phyloP scores from a whole-genome alignment of 345 rosid species.

The Populus davidiana region DNA sequence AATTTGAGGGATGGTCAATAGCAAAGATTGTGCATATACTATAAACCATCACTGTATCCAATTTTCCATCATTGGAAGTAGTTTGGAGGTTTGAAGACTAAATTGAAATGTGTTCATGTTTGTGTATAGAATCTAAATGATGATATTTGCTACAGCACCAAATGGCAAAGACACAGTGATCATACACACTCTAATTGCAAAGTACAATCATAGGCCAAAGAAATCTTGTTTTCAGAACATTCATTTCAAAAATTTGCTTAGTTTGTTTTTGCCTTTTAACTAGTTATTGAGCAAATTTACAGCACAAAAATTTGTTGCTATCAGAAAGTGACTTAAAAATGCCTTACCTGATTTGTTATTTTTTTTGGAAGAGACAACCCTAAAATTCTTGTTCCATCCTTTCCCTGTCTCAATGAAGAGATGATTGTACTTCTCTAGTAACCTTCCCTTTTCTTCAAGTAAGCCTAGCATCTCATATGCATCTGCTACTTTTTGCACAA shows the following conservation, averaged over 20 bases:
- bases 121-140: neutral
- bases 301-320: neutral
- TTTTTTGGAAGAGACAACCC: conserved; percentile 33
- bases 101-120: neutral
- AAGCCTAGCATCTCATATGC: conserved; percentile 70
- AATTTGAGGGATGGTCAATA: neutral
- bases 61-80: neutral
- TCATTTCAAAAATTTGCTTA: neutral
- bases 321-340: neutral
- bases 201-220: neutral
- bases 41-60: neutral
- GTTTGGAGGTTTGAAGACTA: neutral
- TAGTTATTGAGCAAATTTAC: neutral
- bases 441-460: conserved; percentile 60
- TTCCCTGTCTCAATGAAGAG: conserved; percentile 27
- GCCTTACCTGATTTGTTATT: conserved; percentile 41
- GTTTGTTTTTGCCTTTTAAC: neutral
- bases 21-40: neutral
- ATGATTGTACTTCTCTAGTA: conserved; percentile 55
- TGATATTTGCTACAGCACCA: neutral
- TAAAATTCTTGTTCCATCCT: conserved; percentile 25
- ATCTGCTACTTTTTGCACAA: conserved; percentile 73
- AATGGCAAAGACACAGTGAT: neutral
- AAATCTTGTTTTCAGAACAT: neutral
- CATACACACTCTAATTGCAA: neutral